These are phyloP conservation scores for Rhodotorula babjevae DNA, from an alignment of 768 basidiomycete genomes.

Conservation along the genomic window DNA sequence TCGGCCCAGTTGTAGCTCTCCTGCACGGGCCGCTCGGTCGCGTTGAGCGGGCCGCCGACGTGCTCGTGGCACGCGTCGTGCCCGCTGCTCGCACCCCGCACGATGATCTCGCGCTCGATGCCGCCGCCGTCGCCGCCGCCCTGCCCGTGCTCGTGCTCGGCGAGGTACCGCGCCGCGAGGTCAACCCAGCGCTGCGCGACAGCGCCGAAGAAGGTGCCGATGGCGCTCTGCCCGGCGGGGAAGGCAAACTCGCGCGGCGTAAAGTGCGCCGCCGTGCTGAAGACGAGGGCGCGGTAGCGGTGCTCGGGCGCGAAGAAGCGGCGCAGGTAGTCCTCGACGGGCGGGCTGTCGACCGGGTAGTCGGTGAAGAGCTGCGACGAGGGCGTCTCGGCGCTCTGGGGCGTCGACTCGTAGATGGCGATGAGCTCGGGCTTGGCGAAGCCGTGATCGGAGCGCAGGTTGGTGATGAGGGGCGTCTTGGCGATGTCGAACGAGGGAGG, in stretches of 20 bases:
- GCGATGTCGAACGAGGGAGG: not conserved
- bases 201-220: not conserved
- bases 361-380: not conserved
- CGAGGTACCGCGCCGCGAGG: not conserved
- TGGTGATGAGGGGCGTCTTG: constrained; percentile 2
- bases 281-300: constrained; percentile 3
- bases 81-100: not conserved
- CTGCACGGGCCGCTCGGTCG: not conserved
- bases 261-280: constrained; percentile 3
- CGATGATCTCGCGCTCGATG: not conserved
- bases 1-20: not conserved
- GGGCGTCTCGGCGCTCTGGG: not conserved
- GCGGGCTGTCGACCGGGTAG: not conserved
- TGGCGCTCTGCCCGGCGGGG: not conserved
- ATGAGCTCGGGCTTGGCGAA: not conserved
- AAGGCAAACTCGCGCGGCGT: constrained; percentile 1
- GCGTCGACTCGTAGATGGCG: not conserved
- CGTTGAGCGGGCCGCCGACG: not conserved
- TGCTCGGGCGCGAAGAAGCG: not conserved
- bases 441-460: constrained; percentile 9
- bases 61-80: constrained; percentile 1
- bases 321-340: not conserved
- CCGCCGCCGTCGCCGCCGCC: not conserved
- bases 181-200: not conserved
- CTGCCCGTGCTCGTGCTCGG: not conserved